Base-by-base conservation (phyloP, 768 basidiomycete genomes). In the Boletus sensibilis region DNA sequence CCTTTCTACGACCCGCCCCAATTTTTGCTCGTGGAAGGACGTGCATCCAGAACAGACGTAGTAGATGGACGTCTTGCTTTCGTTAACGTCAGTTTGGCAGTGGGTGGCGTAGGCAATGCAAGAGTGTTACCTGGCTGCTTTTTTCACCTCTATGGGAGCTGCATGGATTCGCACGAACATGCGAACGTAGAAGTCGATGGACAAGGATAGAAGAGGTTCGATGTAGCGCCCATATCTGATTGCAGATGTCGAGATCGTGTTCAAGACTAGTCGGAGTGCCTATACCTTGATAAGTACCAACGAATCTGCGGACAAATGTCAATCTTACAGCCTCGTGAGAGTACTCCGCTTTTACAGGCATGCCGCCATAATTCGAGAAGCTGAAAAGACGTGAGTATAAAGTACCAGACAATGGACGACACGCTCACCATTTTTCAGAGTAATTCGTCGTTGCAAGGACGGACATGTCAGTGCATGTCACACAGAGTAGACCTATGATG, bases 101-200 rank as follows among this genome's bases (percentile, higher is more conserved):
- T 25, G 39, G 42, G 38, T 18, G 25, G 27, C 20, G 18, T 23
- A 20, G 40, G 23, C 1, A 20, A 54, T 23, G 6, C 47, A 56
- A 46, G 38, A 18, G 16, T 85, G n/a, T 60, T 66, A 95, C 95
- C 85, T 83, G 23, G 88, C 77, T 5, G 83, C 74, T 58, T 84
- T 86, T 73, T 99, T 99, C 41, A 95, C 94, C 69, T 94, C 86
- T 27, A 87, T 71, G 0, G 94, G 87, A 4, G 85, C 78, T 0
- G 87, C 80, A 50, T 82, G 77, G 5, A 99, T 76, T 11, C 88
- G 84, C 16, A 98, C 83, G 65, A 98, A 99, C 20, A 98, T 66
- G 4, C 97, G 88, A 25, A 97, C 87, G 70, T 99, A 99, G 71
- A 98, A 99, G 65, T 99, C 97, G 66, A 99, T 96, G 16, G 93